These are phyloP conservation scores for Scheffersomyces titani DNA, from an alignment of 1,139 yeast species.

Conservation along the genomic window DNA sequence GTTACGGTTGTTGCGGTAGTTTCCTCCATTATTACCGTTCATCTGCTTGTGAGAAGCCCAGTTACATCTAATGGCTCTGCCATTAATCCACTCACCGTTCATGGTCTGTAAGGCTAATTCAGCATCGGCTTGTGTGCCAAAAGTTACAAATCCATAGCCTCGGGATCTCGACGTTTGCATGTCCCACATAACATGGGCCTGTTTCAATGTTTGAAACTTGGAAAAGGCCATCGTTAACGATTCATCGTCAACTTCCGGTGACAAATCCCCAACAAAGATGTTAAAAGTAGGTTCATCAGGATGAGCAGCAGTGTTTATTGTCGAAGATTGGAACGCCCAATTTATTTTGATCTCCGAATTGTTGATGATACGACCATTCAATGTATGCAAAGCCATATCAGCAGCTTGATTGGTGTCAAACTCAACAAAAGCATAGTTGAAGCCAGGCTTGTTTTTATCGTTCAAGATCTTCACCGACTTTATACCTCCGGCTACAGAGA, in stretches of 20 bases:
- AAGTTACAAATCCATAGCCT: constrained; percentile 93
- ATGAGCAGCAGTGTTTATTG: constrained; percentile 51
- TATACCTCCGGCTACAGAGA: constrained; percentile 61
- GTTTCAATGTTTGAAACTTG: constrained; percentile 63
- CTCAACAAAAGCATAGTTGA: constrained; percentile 84
- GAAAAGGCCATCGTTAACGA: constrained; percentile 59
- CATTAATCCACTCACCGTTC: constrained; percentile 75
- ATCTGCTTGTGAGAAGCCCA: constrained; percentile 82
- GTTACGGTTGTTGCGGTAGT: constrained; percentile 13
- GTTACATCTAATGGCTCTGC: constrained; percentile 78
- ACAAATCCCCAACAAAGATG: constrained; percentile 84
- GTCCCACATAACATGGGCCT: constrained; percentile 97
- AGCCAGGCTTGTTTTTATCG: constrained; percentile 74
- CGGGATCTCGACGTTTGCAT: constrained; percentile 91
- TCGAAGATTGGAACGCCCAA: constrained; percentile 78
- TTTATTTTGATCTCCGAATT: constrained; percentile 63
- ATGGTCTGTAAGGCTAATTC: constrained; percentile 69
- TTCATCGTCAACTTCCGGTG: constrained; percentile 83
- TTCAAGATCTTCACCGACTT: constrained; percentile 66
- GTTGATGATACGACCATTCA: constrained; percentile 58
- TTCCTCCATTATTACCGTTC: constrained; percentile 8
- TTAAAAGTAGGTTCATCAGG: constrained; percentile 59
- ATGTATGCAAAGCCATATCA: constrained; percentile 56
- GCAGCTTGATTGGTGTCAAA: constrained; percentile 63
- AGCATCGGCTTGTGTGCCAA: constrained; percentile 66